phyloP scores from a whole-genome alignment of 1,284 basidiomycete species.

The Boletus smithii region DNA sequence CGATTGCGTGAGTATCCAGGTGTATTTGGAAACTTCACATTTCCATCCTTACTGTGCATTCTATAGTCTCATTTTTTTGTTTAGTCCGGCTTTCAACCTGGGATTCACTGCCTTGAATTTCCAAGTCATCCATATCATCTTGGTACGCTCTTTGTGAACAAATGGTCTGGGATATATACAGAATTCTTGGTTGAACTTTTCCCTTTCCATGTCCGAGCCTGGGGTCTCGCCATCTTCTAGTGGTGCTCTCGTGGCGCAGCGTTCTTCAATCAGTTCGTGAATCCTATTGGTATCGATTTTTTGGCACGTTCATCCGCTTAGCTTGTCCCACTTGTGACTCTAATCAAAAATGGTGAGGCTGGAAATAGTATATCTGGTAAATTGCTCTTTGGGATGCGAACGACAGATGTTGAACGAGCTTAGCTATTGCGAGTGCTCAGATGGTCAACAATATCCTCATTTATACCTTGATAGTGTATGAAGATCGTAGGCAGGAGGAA shows the following conservation, averaged over 20 bases:
- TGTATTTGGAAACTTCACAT: background rate
- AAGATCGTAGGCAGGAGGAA: background rate
- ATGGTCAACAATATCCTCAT: background rate
- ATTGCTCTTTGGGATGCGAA: background rate
- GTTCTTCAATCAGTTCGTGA: conserved; percentile 8
- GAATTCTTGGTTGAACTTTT: conserved; percentile 18
- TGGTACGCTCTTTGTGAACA: background rate
- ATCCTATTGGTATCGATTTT: conserved; percentile 10
- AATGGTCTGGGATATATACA: background rate
- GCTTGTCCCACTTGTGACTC: too few relatives aligned
- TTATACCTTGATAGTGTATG: background rate
- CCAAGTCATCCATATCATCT: background rate
- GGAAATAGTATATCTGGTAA: conserved; percentile 12
- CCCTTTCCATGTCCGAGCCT: conserved; percentile 12
- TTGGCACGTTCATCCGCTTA: background rate
- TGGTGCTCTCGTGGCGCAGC: conserved; percentile 1
- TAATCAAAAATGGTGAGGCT: conserved; percentile 2
- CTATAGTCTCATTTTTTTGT: conserved; percentile 1
- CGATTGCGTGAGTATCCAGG: conserved; percentile 10
- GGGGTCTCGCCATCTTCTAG: conserved; percentile 10
- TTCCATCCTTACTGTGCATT: background rate
- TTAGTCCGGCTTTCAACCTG: background rate
- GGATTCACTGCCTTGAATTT: background rate
- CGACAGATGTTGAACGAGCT: background rate
- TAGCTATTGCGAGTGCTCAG: conserved; percentile 41